Evolutionary conservation across 1,284 basidiomycete species (phyloP), one percentile per base, ranked within the genome.

Genomic region (Moesziomyces antarcticus): DNA sequence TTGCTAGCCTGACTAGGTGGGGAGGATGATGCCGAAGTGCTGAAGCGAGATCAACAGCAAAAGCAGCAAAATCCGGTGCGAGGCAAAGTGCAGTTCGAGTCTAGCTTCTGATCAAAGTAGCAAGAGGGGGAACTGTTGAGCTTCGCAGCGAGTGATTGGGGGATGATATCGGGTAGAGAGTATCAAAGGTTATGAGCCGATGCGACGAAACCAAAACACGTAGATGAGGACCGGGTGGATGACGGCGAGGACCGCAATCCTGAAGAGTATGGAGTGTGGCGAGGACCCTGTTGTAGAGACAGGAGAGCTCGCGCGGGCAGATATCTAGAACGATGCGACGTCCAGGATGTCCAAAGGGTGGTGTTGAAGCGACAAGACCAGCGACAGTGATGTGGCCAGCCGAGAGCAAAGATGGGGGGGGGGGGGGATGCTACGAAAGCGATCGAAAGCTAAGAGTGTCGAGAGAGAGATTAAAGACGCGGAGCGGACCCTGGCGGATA

Each of bases 131-230:
- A 50, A 9, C 51, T 55, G 56, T 7, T 7, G 21, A n/a, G 20
- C 18, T 8, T 41, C 14, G 27, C 35, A 42, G 24, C 20, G 25
- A 50, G 25, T 7, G n/a, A 46, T 21, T 30, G 13, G 46, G 21
- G n/a, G 33, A 48, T 27, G 37, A 55, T 27, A 37, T 30, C 46
- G 41, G 41, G 14, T 45, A 27, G 47, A 21, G 56, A 44, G 35
- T 37, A 37, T 37, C 27, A 51, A 59, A 50, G 56, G 35, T 68
- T 54, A 59, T 52, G 41, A 59, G 65, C 71, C 71, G 43, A 45
- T 73, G 61, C 71, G 71, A 73, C 71, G 71, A 66, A 64, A 73
- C 65, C 71, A 64, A 73, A 63, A 60, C 65, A 68, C 71, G 71
- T 73, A 73, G 71, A 73, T 64, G 46, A 57, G 59, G 61, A 56